phyloP scores from a whole-genome alignment of 1,284 basidiomycete genomes.

The Ustilago loliicola region DNA sequence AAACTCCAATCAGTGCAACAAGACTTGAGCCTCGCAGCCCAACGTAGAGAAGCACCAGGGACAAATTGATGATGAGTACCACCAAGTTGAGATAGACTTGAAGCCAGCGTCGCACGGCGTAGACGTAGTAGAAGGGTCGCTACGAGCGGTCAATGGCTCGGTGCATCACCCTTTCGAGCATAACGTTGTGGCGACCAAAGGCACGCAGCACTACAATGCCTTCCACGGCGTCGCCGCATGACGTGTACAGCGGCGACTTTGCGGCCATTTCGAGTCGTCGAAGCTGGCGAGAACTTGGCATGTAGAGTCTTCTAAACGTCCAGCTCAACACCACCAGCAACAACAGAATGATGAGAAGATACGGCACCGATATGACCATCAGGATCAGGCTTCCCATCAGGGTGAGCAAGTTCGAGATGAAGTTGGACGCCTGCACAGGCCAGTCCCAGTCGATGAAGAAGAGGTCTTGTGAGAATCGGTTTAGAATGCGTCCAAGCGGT shows the following conservation, averaged over 20 bases:
- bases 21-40: slow-evolving; percentile 40
- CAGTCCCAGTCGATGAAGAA: slow-evolving; percentile 49
- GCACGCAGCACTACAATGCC: slow-evolving; percentile 36
- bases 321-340: slow-evolving; percentile 18
- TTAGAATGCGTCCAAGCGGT: slow-evolving; percentile 45
- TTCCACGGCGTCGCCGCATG: slow-evolving; percentile 26
- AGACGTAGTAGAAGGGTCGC: slow-evolving; percentile 50
- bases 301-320: slow-evolving; percentile 46
- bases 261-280: slow-evolving; percentile 54
- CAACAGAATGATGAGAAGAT: slow-evolving; percentile 18
- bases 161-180: background rate
- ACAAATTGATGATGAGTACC: slow-evolving; percentile 43
- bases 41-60: slow-evolving; percentile 51
- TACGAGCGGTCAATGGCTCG: slow-evolving; percentile 35
- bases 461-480: slow-evolving; percentile 60
- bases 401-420: slow-evolving; percentile 2
- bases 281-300: slow-evolving; percentile 51
- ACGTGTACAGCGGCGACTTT: slow-evolving; percentile 52
- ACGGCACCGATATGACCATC: slow-evolving; percentile 52
- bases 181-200: slow-evolving; percentile 39
- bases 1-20: slow-evolving; percentile 66
- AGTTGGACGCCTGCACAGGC: slow-evolving; percentile 24
- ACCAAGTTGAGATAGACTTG: slow-evolving; percentile 47
- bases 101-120: slow-evolving; percentile 54
- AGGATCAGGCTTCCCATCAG: slow-evolving; percentile 26